Evolutionary conservation across 495 filamentous ascomycete species (phyloP), one percentile per base, ranked within the genome.

Genomic region (Aspergillus campestris): DNA sequence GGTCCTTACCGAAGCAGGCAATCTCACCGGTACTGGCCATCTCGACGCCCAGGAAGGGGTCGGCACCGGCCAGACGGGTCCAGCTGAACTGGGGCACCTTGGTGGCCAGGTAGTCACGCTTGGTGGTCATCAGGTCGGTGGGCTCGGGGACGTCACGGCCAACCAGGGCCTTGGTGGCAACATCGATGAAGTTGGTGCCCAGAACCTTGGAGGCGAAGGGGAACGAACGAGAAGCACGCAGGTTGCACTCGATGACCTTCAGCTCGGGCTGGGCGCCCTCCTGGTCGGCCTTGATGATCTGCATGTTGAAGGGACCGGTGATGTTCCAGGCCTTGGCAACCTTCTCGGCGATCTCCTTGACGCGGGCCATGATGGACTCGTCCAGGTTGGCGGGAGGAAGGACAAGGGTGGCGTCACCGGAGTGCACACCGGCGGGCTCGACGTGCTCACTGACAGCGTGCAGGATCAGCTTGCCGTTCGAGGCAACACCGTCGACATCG

Each of bases 61-160:
- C 92, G 31, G 92, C 92, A 49, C 92, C 92, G 33, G 92, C 91
- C n/a, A 98, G 81, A 72, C 92, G 85, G 43, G 92, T 97, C 92
- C 92, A 98, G 10, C 86, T 90, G 77, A 98, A 98, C 66, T 98
- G 92, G 27, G 92, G 87, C 29, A 97, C 94, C 74, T 98, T 98
- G 62, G 89, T 95, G 15, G 92, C 92, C 32, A 92, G 69, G 66
- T 95, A 98, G 63, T 95, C 78, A 51, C 89, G 83, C 75, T 91
- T 84, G 54, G 79, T 65, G 11, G 77, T 70, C 92, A 97, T 98
- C 43, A 92, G 78, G 60, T 98, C 92, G 12, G 79, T 79, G 42
- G 91, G 84, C 53, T 84, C 82, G 11, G 91, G 91, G 9, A 95
- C 86, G 38, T 92, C 77, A 59, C 83, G 83, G 60, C 84, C 86